Base-by-base conservation (phyloP, 352 stramenopile genomes). In the Aphanomyces invadans region DNA sequence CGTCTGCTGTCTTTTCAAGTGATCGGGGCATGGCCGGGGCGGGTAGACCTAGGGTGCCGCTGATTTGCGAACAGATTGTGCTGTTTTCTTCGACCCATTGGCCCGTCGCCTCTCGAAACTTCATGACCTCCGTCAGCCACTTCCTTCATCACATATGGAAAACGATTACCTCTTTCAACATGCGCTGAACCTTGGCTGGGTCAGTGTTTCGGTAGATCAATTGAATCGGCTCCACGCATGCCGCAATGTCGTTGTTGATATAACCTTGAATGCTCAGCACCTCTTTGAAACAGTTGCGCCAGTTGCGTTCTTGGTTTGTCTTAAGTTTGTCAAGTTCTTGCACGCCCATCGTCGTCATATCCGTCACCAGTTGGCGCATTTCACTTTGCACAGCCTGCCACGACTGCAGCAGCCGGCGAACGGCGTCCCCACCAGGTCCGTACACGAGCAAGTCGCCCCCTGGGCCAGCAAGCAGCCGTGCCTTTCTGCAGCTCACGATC, bases 41-140 rank as follows among this genome's bases (percentile, higher is more conserved):
- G 29, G 61, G 0, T 10, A 62, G 31, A 15, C 60, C 21, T 26
- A 60, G 39, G 55, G 21, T 63, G 70, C 60, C 78, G 73, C 36
- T 76, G 68, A 90, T 83, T 69, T 93, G 83, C 21, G 76, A 76
- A 48, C 85, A 93, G 46, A 93, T 89, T 21, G 79, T 83, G 49
- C 71, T 91, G 70, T 93, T 93, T 72, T 93, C 85, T 46, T 90
- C 69, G 38, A 93, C 85, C 85, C 85, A 93, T 73, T 89, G 78
- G 10, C 85, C 85, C 19, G 85, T 91, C 17, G 82, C 81, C 44
- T 90, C 76, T 26, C 87, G 86, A 62, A 93, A 93, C 71, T 93
- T 81, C 72, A 89, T 87, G 70, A 42, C 36, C 36, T n/a, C n/a
- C n/a, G n/a, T n/a, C n/a, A n/a, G n/a, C n/a, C n/a, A n/a, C n/a